Base-by-base conservation (phyloP, 306 rosid genomes). In the Alnus rubra region DNA sequence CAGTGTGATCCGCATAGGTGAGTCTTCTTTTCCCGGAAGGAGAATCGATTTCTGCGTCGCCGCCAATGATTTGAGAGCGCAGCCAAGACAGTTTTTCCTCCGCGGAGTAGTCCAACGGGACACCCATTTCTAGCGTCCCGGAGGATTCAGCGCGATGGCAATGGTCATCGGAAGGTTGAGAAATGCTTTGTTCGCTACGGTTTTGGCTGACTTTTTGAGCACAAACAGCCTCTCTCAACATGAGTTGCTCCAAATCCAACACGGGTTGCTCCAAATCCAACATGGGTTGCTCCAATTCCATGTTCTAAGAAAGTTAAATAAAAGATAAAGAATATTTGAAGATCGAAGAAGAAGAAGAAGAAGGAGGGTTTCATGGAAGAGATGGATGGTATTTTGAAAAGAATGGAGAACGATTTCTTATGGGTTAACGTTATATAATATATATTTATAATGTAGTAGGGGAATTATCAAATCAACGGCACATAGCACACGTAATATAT, bases 1-100 rank as follows among this genome's bases (percentile, higher is more conserved):
- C 98, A 7, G 98, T 94, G 84, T 90, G 93, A 86, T 94, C 98
- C 54, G 97, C 94, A 82, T 94, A 94, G 0, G 87, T 69, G 75
- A 94, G 73, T 11, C 73, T 52, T 82, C 93, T 60, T 73, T 73
- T 87, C 55, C 97, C 98, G 70, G 88, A 88, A 0, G 90, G 91
- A 76, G 98, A 87, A 10, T 84, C 76, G n/a, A 89, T 86, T 60
- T 87, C 89, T 3, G 53, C 86, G 44, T 82, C 78, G 0, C 73
- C 76, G 2, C 98, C 98, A 4, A 92, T 75, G 14, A 90, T 86
- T 76, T 92, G 91, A 1, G 91, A 88, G 1, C 89, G 75, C 6
- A 94, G 1, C 98, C 98, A 94, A 35, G 74, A 65, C 11, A 90
- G 44, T 31, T 83, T 84, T 70, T 64, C 30, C 51, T 86, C 88